Evolutionary conservation across 2,329 filamentous ascomycete genomes (phyloP), one percentile per base, ranked within the genome.

Genomic region (Microsporum ferrugineum): DNA sequence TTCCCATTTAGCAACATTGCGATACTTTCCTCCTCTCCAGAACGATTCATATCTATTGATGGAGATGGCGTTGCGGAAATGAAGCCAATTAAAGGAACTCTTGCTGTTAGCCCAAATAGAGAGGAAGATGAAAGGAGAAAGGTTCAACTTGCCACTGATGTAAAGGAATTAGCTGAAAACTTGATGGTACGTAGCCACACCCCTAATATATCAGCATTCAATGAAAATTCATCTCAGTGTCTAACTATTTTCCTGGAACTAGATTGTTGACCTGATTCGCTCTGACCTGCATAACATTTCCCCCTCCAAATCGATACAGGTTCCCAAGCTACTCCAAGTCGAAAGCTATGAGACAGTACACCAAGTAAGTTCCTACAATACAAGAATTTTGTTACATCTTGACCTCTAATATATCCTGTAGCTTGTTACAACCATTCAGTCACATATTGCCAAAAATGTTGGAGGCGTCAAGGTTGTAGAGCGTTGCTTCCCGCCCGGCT

Each of bases 61-160:
- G 77, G 80, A 45, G 66, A 69, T 10, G 74, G 73, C 0, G 72
- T 70, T 3, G 66, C 78, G 1, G 74, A 77, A 63, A 94, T 96
- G 80, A 85, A 91, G 5, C 92, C 92, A 0, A 97, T 97, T 84
- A 97, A 97, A 77, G 92, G 92, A 56, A 97, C 92, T 0, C 90
- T 96, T n/a, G 86, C 86, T 67, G 95, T 95, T 68, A 83, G 82
- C 0, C 77, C 79, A 0, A 79, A 78, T 1, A 84, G 87, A 41
- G 94, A 87, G 0, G 78, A 88, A n/a, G 82, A 80, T 3, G 82
- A 88, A 68, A 91, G 92, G 0, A 84, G 86, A 63, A 76, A 77
- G 33, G 41, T 59, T 34, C 58, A 60, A 14, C 83, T 95, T 43
- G 82, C 96, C 12, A 84, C 87, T 61, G 82, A 89, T 0, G 87